Conservation (phyloP, 306 rosid species). For the Medicago ruthenica region DNA sequence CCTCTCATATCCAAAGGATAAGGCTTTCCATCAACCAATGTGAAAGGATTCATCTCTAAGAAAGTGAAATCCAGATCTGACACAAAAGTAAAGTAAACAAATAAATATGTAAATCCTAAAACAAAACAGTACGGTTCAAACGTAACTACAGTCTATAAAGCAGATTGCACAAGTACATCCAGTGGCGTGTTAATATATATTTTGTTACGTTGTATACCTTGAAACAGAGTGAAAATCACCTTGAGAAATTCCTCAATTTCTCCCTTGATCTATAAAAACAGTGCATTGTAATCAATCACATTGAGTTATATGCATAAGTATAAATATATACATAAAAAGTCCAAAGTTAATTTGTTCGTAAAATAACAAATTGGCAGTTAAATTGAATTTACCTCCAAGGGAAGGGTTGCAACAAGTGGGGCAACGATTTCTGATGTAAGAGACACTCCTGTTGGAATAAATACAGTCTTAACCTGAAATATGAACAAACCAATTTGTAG, state of each 20-base stretch:
- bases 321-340: slow-evolving; percentile 1
- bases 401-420: slow-evolving; percentile 93
- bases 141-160: slow-evolving; percentile 1
- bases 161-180: slow-evolving; percentile 5
- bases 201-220: slow-evolving; percentile 61
- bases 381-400: slow-evolving; percentile 74
- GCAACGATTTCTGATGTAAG: slow-evolving; percentile 76
- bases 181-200: slow-evolving; percentile 2
- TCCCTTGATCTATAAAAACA: slow-evolving; percentile 65
- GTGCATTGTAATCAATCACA: slow-evolving; percentile 27
- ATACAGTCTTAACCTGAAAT: slow-evolving; percentile 84
- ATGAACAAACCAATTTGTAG: slow-evolving; percentile 40
- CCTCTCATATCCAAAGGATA: slow-evolving; percentile 99
- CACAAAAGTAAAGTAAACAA: slow-evolving; percentile 40
- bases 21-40: slow-evolving; percentile 90
- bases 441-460: slow-evolving; percentile 78
- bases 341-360: slow-evolving; percentile 18
- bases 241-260: slow-evolving; percentile 86
- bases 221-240: slow-evolving; percentile 73
- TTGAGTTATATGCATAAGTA: slow-evolving; percentile 15
- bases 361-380: slow-evolving; percentile 7
- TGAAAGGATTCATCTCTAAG: slow-evolving; percentile 96
- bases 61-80: slow-evolving; percentile 96
- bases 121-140: slow-evolving; percentile 15
- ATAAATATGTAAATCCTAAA: slow-evolving; percentile 10